Conservation (phyloP, 352 stramenopile genomes). For the Pythium sp. region DNA sequence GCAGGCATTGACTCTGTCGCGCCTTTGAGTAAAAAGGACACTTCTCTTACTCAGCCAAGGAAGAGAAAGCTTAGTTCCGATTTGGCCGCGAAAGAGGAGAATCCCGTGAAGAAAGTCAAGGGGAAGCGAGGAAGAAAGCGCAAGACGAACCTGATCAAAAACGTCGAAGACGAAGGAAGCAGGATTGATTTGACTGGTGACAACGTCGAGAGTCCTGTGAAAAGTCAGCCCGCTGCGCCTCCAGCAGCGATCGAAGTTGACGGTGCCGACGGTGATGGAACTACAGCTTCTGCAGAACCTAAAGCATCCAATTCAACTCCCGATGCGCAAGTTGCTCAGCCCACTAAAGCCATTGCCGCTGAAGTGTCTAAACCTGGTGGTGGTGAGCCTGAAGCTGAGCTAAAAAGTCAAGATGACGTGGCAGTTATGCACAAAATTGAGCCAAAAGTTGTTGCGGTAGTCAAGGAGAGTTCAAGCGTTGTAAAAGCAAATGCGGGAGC, state of each 20-base stretch:
- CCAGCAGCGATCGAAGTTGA: too few relatives aligned
- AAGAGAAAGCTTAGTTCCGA: conserved; percentile 43
- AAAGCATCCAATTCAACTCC: background rate
- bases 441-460: background rate
- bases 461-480: background rate
- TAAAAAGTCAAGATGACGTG: background rate
- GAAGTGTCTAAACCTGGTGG: background rate
- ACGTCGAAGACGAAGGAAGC: conserved; percentile 10
- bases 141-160: conserved; percentile 1
- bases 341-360: background rate
- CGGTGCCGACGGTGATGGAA: background rate
- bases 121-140: conserved; percentile 21
- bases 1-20: background rate
- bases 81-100: conserved; percentile 13
- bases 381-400: background rate
- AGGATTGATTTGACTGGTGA: conserved; percentile 32
- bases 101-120: conserved; percentile 26
- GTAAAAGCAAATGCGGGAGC: background rate
- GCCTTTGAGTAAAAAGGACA: conserved; percentile 3
- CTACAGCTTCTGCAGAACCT: background rate
- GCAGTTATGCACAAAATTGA: background rate
- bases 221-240: background rate
- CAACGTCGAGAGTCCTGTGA: conserved; percentile 1
- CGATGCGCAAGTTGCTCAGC: background rate
- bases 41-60: conserved; percentile 4